Evolutionary conservation across 306 rosid species (phyloP), one percentile per base, ranked within the genome.

Genomic region (Ziziphus jujuba): DNA sequence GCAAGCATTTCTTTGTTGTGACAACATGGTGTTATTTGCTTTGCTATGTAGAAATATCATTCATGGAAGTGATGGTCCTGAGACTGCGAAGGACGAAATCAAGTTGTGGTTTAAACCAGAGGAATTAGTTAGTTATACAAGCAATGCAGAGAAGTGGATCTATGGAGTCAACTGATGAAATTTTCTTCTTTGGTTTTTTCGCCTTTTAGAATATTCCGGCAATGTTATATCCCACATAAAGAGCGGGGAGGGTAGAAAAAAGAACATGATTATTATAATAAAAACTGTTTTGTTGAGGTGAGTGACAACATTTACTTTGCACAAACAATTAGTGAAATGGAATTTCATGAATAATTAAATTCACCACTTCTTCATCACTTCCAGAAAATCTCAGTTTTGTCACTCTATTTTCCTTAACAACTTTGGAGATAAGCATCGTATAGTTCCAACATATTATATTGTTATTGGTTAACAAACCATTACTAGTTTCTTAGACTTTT

Each of bases 61-160:
- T 73, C 99, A 90, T 72, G 99, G 99, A 11, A 93, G 99, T 20
- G 99, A 90, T 82, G 97, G 91, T 48, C 99, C 90, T 3, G 91
- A 90, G 79, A 93, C 97, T 52, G 96, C 99, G 5, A 85, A 87
- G 74, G 90, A 90, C 20, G 99, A 93, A 76, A 93, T 93, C 50
- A 80, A 70, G 17, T 72, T 93, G 79, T 93, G 99, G 99, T 93
- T 93, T 80, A 82, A 83, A 77, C 89, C 96, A 67, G 87, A 87
- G 47, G 97, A 93, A 74, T 77, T 93, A 82, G 92, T 93, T 61
- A 77, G 73, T 58, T 93, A 80, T 87, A 88, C 95, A 54, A 85
- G 90, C 92, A 90, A 87, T 66, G 67, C 89, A 15, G 99, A 88
- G 90, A 90, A 79, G 77, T 93, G 99, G 99, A 5, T 93, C 80